Conservation (phyloP, 495 filamentous ascomycete genomes). For the Xylaria cubensis region DNA sequence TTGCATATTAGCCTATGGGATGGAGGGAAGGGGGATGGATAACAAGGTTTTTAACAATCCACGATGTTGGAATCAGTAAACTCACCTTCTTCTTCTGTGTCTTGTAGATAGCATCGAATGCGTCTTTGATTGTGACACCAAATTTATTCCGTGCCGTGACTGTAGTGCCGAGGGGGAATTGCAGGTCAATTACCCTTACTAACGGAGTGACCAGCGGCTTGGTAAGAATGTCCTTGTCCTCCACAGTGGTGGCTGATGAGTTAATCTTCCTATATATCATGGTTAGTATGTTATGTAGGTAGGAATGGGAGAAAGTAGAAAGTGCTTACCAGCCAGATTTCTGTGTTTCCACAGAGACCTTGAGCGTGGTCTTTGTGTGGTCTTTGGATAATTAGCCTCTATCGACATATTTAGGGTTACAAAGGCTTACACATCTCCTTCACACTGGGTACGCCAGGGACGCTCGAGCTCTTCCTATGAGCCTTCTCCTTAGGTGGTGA, state of each 20-base stretch:
- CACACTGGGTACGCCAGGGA: slow-evolving; percentile 77
- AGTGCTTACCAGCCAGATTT: slow-evolving; percentile 81
- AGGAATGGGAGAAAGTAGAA: slow-evolving; percentile 3
- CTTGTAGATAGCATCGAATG: slow-evolving; percentile 91
- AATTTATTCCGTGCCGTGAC: slow-evolving; percentile 89
- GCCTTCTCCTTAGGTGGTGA: slow-evolving; percentile 69
- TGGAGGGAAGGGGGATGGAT: not conserved
- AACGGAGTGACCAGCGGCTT: slow-evolving; percentile 78
- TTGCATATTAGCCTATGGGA: not conserved
- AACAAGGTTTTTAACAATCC: not conserved
- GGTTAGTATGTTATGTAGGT: slow-evolving; percentile 21
- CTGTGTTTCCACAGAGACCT: slow-evolving; percentile 87
- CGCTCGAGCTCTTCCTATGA: slow-evolving; percentile 73
- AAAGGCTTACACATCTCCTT: slow-evolving; percentile 75
- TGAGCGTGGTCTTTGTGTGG: slow-evolving; percentile 72
- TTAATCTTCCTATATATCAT: slow-evolving; percentile 78
- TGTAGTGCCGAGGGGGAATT: slow-evolving; percentile 85
- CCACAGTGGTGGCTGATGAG: slow-evolving; percentile 73
- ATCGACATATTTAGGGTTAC: slow-evolving; percentile 4
- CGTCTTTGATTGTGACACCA: slow-evolving; percentile 95
- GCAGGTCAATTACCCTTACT: slow-evolving; percentile 91
- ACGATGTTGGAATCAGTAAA: not conserved
- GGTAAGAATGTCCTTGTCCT: slow-evolving; percentile 83
- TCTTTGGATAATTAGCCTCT: slow-evolving; percentile 57
- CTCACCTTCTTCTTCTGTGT: slow-evolving; percentile 89